These are phyloP conservation scores for Cardamine occulta DNA, from an alignment of 345 rosid genomes.

Conservation along the genomic window DNA sequence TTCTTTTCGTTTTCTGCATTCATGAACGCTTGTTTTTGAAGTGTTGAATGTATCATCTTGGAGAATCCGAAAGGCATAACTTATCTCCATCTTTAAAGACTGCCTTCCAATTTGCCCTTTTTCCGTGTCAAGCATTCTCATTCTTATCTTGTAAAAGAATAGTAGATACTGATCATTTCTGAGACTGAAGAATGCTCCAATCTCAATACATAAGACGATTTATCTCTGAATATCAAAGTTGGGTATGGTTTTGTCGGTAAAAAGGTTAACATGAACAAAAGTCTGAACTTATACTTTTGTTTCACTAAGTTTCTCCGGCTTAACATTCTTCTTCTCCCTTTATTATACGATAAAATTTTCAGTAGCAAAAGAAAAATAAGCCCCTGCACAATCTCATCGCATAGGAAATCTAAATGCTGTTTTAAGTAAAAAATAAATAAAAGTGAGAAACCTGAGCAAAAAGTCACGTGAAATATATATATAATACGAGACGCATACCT, in stretches of 20 bases:
- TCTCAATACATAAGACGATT: background rate
- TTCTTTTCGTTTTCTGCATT: background rate
- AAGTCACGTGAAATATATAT: too few relatives aligned
- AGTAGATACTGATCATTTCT: background rate
- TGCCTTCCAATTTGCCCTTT: background rate
- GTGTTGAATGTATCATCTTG: conserved; percentile 6
- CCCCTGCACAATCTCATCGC: too few relatives aligned
- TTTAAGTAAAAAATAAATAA: too few relatives aligned
- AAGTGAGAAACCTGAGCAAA: too few relatives aligned
- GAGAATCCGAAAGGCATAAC: background rate
- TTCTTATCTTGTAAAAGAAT: background rate
- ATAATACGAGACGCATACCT: too few relatives aligned
- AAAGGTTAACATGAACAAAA: too few relatives aligned
- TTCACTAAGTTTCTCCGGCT: too few relatives aligned
- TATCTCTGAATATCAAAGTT: background rate
- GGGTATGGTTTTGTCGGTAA: background rate
- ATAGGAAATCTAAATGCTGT: too few relatives aligned
- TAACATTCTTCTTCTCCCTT: too few relatives aligned
- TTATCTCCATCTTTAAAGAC: background rate
- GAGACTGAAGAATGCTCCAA: background rate
- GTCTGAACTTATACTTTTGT: too few relatives aligned
- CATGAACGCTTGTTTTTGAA: background rate
- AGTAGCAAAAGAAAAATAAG: too few relatives aligned
- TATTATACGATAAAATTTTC: too few relatives aligned
- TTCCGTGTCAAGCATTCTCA: background rate